Base-by-base conservation (phyloP, 352 stramenopile species). In the Phytopythium sindhum region DNA sequence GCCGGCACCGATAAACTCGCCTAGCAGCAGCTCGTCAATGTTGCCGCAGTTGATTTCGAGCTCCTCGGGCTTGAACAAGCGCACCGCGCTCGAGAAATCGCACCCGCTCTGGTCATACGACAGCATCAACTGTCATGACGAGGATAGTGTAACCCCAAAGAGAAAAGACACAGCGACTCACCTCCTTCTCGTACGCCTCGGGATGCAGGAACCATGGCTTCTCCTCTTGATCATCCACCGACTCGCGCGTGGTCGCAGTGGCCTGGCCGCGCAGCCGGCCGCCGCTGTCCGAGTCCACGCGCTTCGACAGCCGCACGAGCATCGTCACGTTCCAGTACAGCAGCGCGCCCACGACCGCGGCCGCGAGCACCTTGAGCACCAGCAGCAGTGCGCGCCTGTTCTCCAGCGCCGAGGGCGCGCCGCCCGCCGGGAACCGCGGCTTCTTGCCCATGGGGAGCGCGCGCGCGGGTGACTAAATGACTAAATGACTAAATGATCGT, bases 11-110 rank as follows among this genome's bases (percentile, higher is more conserved):
- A 92, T 60, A 31, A 75, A 86, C 23, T 90, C 81, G 12, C 69
- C 80, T 0, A 69, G 55, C 11, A 78, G 57, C 33, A 92, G 53
- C 48, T 88, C 47, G 19, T 80, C 62, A 19, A 92, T 85, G 63
- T 92, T 92, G 31, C 33, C 73, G 52, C 84, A 92, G 44, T 90
- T 88, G 51, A 92, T 80, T 59, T 87, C 75, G 23, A 92, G 58
- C 35, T 88, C 55, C 12, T 78, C 67, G 0, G 84, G 84, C 23
- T 84, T 75, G 48, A 92, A 89, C 50, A 78, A 52, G 23, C 62
- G 52, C 41, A 93, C 80, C 2, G 77, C 77, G 15, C 68, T 67
- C 2, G 80, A 88, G 52, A 93, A 90, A 48, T 91, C 81, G 45
- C 84, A 93, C 1, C 84, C 81, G 26, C 47, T 76, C 77, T 91